Base-by-base conservation (phyloP, 352 stramenopile species). In the Pythium utonaiense region DNA sequence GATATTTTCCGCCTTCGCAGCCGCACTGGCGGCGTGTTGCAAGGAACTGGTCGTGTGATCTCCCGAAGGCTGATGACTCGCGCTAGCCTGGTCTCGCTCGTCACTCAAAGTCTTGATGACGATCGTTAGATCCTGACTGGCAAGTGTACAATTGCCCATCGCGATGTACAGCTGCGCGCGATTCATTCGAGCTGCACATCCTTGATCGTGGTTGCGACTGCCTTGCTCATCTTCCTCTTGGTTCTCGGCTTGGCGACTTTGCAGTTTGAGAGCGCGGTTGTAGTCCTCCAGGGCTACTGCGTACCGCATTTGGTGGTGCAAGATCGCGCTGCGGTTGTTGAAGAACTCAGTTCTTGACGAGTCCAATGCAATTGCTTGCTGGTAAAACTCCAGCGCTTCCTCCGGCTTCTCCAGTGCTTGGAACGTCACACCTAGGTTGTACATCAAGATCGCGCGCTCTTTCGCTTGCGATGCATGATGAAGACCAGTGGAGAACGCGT, bases 261-360 rank as follows among this genome's bases (percentile, higher is more conserved):
- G 60, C 2, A 83, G 62, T 16, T 36, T 51, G 4, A 88, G 49
- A 1, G 76, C 78, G 5, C 66, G 65, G 22, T 77, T 83, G 57
- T 86, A 86, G 45, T 88, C 78, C 49, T 79, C 71, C 1, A 88
- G 52, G 2, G 78, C 78, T 27, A 78, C 66, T 0, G 67, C 64
- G 48, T 78, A 83, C 53, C 74, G 73, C 58, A 82, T 69, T 50
- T 88, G 78, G 22, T 78, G 59, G 34, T 86, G 78, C 3, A 81
- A 58, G 13, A 83, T 83, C 4, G 72, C 67, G 28, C 74, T 83
- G 33, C 78, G 57, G 33, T 88, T 88, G 58, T 83, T 81, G 55
- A 80, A 81, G 42, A 86, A 81, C 62, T 78, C 69, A 9, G 66
- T 69, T 7, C 76, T 60, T 1, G 70, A 68, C 6, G 53, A 53